phyloP scores from a whole-genome alignment of 2,329 filamentous ascomycete species.

The Penicillium janthinellum region DNA sequence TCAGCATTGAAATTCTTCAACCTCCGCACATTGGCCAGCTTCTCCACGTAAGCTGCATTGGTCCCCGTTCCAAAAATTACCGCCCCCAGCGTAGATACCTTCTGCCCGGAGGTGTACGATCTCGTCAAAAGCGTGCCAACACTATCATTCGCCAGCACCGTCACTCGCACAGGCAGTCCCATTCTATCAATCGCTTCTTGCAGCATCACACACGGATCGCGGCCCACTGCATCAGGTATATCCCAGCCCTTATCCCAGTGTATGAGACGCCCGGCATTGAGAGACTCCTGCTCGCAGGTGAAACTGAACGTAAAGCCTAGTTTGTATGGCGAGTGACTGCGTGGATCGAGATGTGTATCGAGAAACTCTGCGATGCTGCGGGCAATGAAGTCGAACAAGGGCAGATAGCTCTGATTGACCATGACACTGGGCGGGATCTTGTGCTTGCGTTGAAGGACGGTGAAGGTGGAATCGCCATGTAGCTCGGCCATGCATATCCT shows the following conservation, averaged over 20 bases:
- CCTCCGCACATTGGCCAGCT: not conserved
- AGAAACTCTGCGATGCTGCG: slow-evolving; percentile 17
- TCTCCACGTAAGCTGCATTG: slow-evolving; percentile 26
- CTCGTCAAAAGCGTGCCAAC: slow-evolving; percentile 25
- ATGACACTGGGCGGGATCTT: slow-evolving; percentile 18
- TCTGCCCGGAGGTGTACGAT: slow-evolving; percentile 16
- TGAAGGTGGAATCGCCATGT: slow-evolving; percentile 23
- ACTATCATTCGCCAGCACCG: slow-evolving; percentile 25
- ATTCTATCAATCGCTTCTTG: slow-evolving; percentile 25
- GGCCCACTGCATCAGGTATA: slow-evolving; percentile 24
- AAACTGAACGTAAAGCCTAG: slow-evolving; percentile 29
- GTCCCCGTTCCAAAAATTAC: slow-evolving; percentile 28
- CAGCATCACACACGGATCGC: slow-evolving; percentile 23
- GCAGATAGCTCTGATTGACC: slow-evolving; percentile 19
- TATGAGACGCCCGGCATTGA: slow-evolving; percentile 19
- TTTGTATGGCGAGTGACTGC: slow-evolving; percentile 2
- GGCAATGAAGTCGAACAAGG: slow-evolving; percentile 25
- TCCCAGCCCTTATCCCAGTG: slow-evolving; percentile 29
- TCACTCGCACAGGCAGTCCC: slow-evolving; percentile 20
- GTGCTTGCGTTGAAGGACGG: slow-evolving; percentile 18
- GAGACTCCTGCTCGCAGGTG: slow-evolving; percentile 23
- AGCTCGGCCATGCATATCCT: slow-evolving; percentile 24
- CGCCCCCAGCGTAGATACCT: slow-evolving; percentile 17
- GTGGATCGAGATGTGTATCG: not conserved
- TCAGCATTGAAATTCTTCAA: not conserved